phyloP scores from a whole-genome alignment of 768 basidiomycete species.

The Austroboletus eburneus region DNA sequence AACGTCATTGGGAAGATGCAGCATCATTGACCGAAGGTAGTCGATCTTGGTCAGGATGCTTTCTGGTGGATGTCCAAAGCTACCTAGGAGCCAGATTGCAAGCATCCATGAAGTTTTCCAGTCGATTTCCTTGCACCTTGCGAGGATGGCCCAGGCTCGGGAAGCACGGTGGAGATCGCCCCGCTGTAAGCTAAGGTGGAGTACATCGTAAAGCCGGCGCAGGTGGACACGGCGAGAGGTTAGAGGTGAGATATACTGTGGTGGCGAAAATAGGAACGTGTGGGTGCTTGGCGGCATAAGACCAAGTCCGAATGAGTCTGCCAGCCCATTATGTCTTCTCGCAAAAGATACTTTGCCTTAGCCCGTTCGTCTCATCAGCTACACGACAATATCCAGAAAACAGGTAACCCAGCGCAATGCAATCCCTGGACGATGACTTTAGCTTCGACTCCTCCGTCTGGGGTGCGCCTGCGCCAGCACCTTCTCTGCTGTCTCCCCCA shows the following conservation, averaged over 20 bases:
- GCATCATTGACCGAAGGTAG: slow-evolving; percentile 67
- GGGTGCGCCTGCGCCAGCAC: slow-evolving; percentile 44
- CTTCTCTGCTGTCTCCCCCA: slow-evolving; percentile 28
- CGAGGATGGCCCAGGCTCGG: slow-evolving; percentile 70
- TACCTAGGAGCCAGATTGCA: slow-evolving; percentile 53
- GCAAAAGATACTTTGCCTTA: not conserved
- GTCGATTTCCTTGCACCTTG: slow-evolving; percentile 71
- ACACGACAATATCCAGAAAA: no score
- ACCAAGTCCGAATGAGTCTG: not conserved
- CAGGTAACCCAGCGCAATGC: slow-evolving; percentile 10
- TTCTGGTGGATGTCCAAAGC: slow-evolving; percentile 26
- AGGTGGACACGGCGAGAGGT: slow-evolving; percentile 69
- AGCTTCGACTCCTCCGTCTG: slow-evolving; percentile 72
- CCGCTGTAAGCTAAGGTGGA: slow-evolving; percentile 67
- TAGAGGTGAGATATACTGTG: slow-evolving; percentile 43
- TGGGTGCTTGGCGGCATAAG: slow-evolving; percentile 30
- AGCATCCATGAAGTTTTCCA: slow-evolving; percentile 73
- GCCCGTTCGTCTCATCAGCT: no score
- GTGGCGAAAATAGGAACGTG: slow-evolving; percentile 59
- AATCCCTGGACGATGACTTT: slow-evolving; percentile 66
- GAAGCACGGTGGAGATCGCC: slow-evolving; percentile 60
- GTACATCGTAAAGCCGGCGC: slow-evolving; percentile 67
- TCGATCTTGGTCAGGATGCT: slow-evolving; percentile 41
- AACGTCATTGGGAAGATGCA: slow-evolving; percentile 64
- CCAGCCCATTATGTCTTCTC: no score